A percentile compares a stretch with the other conserved stretches of the same genome.
Conservation (phyloP, 306 rosid genomes). For the Albizia julibrissin region DNA sequence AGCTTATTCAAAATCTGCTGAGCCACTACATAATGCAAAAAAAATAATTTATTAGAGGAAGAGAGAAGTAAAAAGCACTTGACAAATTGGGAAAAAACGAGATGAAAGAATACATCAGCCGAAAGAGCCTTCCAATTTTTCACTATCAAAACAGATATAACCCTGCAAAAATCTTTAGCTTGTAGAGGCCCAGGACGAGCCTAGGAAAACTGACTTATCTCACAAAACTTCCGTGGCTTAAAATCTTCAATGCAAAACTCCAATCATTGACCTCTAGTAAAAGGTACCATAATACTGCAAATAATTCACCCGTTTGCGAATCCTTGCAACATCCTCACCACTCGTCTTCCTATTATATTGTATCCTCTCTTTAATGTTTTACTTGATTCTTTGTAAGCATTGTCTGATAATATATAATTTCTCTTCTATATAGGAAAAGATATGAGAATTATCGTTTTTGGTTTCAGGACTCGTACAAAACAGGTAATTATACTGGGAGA, state of each 20-base stretch:
- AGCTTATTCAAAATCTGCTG: neutral
- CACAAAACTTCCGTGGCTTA: neutral
- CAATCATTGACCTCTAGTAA: neutral
- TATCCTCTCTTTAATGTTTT: neutral
- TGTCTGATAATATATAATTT: slow-evolving; percentile 24
- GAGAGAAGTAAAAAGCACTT: neutral
- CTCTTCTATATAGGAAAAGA: slow-evolving; percentile 77
- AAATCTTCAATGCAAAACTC: neutral
- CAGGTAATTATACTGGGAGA: slow-evolving; percentile 58
- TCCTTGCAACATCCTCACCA: neutral
- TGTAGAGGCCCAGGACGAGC: neutral
- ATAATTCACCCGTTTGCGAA: neutral
- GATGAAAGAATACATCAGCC: neutral
- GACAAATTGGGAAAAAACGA: neutral
- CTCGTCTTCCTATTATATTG: neutral
- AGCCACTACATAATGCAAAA: neutral
- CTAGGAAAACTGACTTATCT: neutral
- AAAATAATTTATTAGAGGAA: neutral
- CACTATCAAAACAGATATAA: neutral
- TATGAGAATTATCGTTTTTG: slow-evolving; percentile 91
- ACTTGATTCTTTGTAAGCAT: neutral
- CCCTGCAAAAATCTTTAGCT: neutral
- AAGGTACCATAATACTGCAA: neutral
- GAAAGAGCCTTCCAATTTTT: neutral
- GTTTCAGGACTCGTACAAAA: slow-evolving; percentile 86